Base-by-base conservation (phyloP, 352 stramenopile genomes). In the Plasmopara muralis region DNA sequence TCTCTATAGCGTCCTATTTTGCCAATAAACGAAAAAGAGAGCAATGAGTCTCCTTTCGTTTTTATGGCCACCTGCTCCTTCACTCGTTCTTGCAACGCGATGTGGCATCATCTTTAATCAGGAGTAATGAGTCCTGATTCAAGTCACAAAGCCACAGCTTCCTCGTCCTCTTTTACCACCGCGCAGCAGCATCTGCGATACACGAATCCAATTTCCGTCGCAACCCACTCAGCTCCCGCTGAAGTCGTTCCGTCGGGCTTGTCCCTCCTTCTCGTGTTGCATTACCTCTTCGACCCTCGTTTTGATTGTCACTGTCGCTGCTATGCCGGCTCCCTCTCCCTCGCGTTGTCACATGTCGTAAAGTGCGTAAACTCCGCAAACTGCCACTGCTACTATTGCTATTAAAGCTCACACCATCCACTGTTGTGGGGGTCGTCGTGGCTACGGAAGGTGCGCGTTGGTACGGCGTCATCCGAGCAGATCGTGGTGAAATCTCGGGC, bases 201-300 rank as follows among this genome's bases (percentile, higher is more conserved):
- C 75, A 87, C 7, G 75, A 77, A 35, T 84, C 72, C 35, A 86
- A 60, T 41, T 85, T 86, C 14, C 61, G 56, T 55, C 77, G 74
- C 34, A 89, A 46, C 3, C 59, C 62, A 20, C 44, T 72, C 9
- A 89, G 62, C 40, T 89, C 77, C 1, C 69, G 71, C 33, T 85
- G 62, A 9, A 87, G 50, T 4, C 77, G 70, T 62, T 66, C 79
- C 10, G 57, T 62, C 12, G 55, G 44, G n/a, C 5, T 60, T 28
- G 50, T 12, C 34, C 16, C 45, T 60, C 34, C 25, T 37, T 41
- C 15, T 5, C 20, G 42, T 30, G 28, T 43, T 57, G 43, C 43
- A 38, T 9, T 59, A 31, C 31, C 62, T 47, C 45, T 55, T 20
- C 53, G 34, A 29, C 55, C 54, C 8, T 50, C 50, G 28, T 66